Evolutionary conservation across 441 rosid genomes (phyloP).

Genomic region (Hypseocharis bilobata): DNA sequence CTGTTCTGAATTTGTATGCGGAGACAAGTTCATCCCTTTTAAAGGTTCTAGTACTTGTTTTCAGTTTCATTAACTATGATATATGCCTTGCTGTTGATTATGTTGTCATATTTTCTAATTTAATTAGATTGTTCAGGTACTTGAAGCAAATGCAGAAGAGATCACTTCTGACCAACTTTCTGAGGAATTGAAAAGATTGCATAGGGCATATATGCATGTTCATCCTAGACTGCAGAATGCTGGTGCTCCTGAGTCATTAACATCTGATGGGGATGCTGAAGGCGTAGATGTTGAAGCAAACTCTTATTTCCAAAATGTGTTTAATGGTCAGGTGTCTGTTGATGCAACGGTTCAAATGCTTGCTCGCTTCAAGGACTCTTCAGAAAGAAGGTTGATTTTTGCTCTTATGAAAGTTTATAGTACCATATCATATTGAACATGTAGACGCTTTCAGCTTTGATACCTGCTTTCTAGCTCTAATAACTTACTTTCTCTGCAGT

Average conservation of each 20-base stretch:
- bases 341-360: slow-evolving; percentile 97
- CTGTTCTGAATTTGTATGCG: slow-evolving; percentile 48
- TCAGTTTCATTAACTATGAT: not conserved
- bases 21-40: slow-evolving; percentile 53
- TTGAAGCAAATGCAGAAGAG: slow-evolving; percentile 48
- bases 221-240: slow-evolving; percentile 65
- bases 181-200: slow-evolving; percentile 70
- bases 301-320: slow-evolving; percentile 91
- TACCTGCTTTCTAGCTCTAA: not conserved
- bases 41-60: slow-evolving; percentile 45
- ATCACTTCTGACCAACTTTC: slow-evolving; percentile 36
- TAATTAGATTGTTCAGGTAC: slow-evolving; percentile 35
- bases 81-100: not conserved
- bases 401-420: not conserved
- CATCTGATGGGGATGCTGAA: slow-evolving; percentile 65
- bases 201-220: slow-evolving; percentile 41
- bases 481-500: not conserved
- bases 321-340: slow-evolving; percentile 69
- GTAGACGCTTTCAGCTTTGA: not conserved
- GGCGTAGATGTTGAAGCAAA: slow-evolving; percentile 93
- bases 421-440: not conserved
- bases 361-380: slow-evolving; percentile 79
- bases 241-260: slow-evolving; percentile 52
- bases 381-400: slow-evolving; percentile 51
- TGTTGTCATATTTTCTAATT: not conserved